Base-by-base conservation (phyloP, 75 land plant species). In the Cupressus sempervirens region DNA sequence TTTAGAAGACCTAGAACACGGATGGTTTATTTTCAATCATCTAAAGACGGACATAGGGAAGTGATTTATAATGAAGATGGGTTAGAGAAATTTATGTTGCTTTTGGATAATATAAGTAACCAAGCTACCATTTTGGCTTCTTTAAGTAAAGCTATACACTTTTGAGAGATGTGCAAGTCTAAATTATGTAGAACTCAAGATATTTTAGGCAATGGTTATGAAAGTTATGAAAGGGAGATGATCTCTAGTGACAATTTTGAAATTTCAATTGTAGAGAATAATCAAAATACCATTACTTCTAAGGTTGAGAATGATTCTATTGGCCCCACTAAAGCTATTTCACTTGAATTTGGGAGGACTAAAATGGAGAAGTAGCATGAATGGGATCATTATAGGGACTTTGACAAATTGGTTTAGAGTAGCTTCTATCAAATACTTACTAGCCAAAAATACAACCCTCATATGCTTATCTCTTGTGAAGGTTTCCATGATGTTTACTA, bases 41-140 rank as follows among this genome's bases (percentile, higher is more conserved):
- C 95, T 68, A 91, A 91, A 58, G 98, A 96, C 91, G 95, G 96
- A 41, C 95, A 93, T 45, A 96, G 98, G 98, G 94, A 91, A 79
- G 95, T 96, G 34, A 93, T 98, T 88, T 97, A 98, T 86, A 93
- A 90, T 29, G 87, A 90, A 84, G 94, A 98, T n/a, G n/a, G 97
- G 99, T 96, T 94, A 70, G 83, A 79, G 70, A 74, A 88, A 52
- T 83, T 92, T 79, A 50, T 94, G 80, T 85, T 89, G 26, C 85
- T 85, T 73, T 84, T 92, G 82, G 95, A 94, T 70, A 41, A 85
- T 36, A 86, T 92, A 58, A 94, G 91, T 45, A 84, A 91, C 50
- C 92, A 94, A 83, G 91, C 94, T 85, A 82, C 48, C 26, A 93
- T 94, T 85, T 14, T 91, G 84, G 83, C 89, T 50, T 90, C 93